phyloP scores from a whole-genome alignment of 139 green algal genomes.

The Eudorina sp. region DNA sequence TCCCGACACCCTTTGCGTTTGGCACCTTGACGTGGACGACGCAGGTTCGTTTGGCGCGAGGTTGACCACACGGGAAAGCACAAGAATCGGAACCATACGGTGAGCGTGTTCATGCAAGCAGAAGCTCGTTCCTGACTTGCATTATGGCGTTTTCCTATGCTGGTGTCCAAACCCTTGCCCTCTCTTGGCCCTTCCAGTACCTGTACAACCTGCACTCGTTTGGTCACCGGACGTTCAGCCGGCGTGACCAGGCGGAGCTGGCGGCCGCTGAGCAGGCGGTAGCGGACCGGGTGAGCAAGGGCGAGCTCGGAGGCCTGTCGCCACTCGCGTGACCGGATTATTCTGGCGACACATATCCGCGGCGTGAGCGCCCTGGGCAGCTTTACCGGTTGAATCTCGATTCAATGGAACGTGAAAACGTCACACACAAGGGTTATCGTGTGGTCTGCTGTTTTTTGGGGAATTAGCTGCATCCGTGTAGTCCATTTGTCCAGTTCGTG shows the following conservation, averaged over 20 bases:
- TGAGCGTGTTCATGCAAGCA: neutral
- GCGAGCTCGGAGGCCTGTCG: constrained; percentile 56
- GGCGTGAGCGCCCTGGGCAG: too few relatives aligned
- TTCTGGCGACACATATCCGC: too few relatives aligned
- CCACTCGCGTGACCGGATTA: constrained; percentile 2
- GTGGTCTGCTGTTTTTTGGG: too few relatives aligned
- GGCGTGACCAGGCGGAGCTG: constrained; percentile 51
- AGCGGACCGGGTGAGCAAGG: constrained; percentile 29
- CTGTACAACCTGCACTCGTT: constrained; percentile 68
- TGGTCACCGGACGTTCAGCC: constrained; percentile 58
- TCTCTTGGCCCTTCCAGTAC: constrained; percentile 41
- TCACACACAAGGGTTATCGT: too few relatives aligned
- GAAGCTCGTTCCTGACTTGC: too few relatives aligned
- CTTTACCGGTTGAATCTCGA: too few relatives aligned
- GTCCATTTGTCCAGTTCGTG: too few relatives aligned
- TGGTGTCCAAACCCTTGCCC: neutral
- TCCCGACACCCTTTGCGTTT: neutral
- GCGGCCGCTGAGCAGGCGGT: constrained; percentile 32
- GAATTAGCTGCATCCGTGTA: too few relatives aligned
- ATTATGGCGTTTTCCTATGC: too few relatives aligned
- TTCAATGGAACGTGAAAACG: too few relatives aligned
- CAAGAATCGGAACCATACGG: constrained; percentile 50
- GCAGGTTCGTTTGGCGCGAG: constrained; percentile 48
- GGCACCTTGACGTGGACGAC: neutral
- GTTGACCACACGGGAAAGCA: constrained; percentile 30